Percentiles rank a stretch among this genome's conserved stretches.
These are phyloP conservation scores for Aegilops bicornis DNA, from an alignment of 176 grass and related monocot species.

Conservation along the genomic window DNA sequence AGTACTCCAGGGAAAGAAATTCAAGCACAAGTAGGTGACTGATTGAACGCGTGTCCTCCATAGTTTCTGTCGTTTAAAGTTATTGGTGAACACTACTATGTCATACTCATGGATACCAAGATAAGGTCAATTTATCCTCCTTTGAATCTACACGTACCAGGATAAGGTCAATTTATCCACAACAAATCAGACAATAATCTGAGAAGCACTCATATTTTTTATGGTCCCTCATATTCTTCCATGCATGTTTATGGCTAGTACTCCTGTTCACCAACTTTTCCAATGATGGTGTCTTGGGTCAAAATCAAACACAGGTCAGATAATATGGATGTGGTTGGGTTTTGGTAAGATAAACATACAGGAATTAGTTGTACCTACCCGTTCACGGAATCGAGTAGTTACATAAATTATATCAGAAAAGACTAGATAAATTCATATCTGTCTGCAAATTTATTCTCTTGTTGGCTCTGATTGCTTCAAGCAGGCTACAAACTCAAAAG, in stretches of 20 bases:
- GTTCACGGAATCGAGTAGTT: neutral
- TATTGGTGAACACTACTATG: neutral
- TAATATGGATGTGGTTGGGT: neutral
- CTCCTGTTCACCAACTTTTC: conserved; percentile 17
- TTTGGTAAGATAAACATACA: conserved; percentile 25
- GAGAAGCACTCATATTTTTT: no score
- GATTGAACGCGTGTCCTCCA: neutral
- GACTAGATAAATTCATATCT: neutral
- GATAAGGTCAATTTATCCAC: neutral
- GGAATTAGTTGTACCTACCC: conserved; percentile 28
- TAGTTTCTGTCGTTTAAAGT: neutral
- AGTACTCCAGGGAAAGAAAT: neutral
- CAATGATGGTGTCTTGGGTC: neutral
- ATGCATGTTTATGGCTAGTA: neutral
- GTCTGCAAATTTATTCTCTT: neutral
- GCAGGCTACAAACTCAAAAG: neutral
- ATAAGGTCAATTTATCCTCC: neutral
- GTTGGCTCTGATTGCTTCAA: conserved; percentile 12
- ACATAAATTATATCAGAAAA: neutral
- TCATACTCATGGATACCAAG: neutral
- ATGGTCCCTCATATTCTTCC: no score
- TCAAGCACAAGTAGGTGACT: conserved; percentile 10
- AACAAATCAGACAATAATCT: neutral
- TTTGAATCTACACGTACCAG: neutral
- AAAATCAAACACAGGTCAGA: neutral